These are phyloP conservation scores for Euphrasia arctica DNA, from an alignment of 305 asterid species.

Conservation along the genomic window DNA sequence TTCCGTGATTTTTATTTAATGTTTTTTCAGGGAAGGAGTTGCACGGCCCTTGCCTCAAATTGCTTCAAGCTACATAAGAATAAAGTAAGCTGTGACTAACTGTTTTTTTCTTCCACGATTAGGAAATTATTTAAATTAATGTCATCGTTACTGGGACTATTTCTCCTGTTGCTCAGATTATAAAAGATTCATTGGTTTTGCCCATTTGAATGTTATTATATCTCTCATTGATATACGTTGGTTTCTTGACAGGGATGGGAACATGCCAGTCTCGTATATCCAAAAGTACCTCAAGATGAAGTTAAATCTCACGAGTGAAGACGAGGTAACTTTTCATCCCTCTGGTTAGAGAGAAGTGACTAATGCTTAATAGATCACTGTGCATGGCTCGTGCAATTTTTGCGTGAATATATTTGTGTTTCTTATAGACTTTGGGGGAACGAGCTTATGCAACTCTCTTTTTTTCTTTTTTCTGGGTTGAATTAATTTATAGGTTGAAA, in stretches of 20 bases:
- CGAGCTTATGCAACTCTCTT: constrained; percentile 2
- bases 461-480: neutral
- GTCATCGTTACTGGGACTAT: neutral
- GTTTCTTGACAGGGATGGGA: constrained; percentile 68
- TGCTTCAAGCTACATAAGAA: constrained; percentile 60
- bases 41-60: constrained; percentile 58
- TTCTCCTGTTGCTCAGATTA: no score
- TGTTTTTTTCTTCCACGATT: constrained; percentile 1
- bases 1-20: neutral
- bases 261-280: constrained; percentile 65
- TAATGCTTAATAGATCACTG: no score
- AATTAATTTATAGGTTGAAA: constrained; percentile 56
- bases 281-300: constrained; percentile 81
- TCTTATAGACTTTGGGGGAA: neutral
- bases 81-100: constrained; percentile 48
- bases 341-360: neutral
- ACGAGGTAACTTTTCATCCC: constrained; percentile 58
- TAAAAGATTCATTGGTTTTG: neutral
- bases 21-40: constrained; percentile 55
- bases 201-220: neutral
- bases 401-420: constrained; percentile 4
- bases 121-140: constrained; percentile 10
- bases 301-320: constrained; percentile 69
- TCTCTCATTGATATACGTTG: constrained; percentile 19
- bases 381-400: neutral